These are phyloP conservation scores for Rachicladosporium sp. DNA, from an alignment of 2,329 filamentous ascomycete genomes.

Conservation along the genomic window DNA sequence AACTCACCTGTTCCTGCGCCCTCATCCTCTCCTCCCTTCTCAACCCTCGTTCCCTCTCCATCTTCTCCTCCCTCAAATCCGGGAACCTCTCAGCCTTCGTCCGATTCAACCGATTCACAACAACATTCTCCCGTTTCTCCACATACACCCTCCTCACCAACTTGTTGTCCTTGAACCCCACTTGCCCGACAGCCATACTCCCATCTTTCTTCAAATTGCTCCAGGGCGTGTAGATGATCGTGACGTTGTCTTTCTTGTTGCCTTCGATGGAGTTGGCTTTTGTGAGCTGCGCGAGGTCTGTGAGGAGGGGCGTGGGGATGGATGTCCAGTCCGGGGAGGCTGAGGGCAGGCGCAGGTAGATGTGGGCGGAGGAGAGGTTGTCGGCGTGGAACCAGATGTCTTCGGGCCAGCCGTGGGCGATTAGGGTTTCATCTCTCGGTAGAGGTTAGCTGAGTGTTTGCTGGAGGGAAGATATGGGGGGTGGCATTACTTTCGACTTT, in stretches of 20 bases:
- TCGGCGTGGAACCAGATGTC: conserved; percentile 99
- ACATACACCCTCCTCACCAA: conserved; percentile 77
- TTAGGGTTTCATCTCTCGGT: conserved; percentile 77
- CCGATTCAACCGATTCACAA: conserved; percentile 97
- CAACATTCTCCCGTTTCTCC: conserved; percentile 66
- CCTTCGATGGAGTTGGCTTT: conserved; percentile 99
- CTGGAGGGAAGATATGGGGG: conserved; percentile 5
- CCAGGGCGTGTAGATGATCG: conserved; percentile 95
- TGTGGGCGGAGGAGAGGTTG: conserved; percentile 91
- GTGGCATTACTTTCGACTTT: conserved; percentile 79
- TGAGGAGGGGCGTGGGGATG: conserved; percentile 61
- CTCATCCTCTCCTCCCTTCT: conserved; percentile 58
- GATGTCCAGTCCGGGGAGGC: conserved; percentile 73
- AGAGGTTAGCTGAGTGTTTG: conserved; percentile 16
- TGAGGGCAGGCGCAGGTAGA: conserved; percentile 68
- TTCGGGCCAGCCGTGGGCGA: conserved; percentile 86
- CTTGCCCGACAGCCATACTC: conserved; percentile 89
- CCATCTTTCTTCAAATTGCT: conserved; percentile 91
- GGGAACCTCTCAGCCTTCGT: conserved; percentile 82
- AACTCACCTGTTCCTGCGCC: conserved; percentile 47
- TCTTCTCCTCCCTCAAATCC: conserved; percentile 70
- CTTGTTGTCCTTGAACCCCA: conserved; percentile 82
- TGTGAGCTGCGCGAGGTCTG: conserved; percentile 89
- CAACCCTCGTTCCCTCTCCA: conserved; percentile 59
- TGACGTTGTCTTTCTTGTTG: conserved; percentile 98